Evolutionary conservation across 257 asterid species (phyloP), one percentile per base, ranked within the genome.

Genomic region (Solanum bulbocastanum): DNA sequence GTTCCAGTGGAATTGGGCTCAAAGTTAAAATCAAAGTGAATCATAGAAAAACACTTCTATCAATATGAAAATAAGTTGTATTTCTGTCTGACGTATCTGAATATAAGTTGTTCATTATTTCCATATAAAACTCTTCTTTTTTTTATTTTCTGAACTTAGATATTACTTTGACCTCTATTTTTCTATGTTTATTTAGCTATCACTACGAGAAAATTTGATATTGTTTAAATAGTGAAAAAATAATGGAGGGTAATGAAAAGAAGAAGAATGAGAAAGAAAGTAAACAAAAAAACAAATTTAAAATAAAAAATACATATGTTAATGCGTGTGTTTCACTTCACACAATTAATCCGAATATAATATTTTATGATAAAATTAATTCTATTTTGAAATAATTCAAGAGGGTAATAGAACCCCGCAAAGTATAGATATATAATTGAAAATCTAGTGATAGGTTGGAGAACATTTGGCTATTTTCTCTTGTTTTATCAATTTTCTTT

Each of bases 331-430:
- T 49, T 5, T 49, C 60, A 49, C 8, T 49, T 49, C 60, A 49
- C 22, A 49, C 23, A 49, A 49, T 49, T 0, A 49, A 15, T 49
- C 9, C 0, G 8, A 5, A 49, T 49, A 49, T 49, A 49, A 16
- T 5, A 15, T 3, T 56, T 56, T 56, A 20, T 1, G 12, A 3
- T 56, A 0, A 56, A 56, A 56, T 20, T 20, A 56, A 56, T 56
- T 7, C 0, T 56, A 20, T 56, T 56, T 56, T 22, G 2, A 56
- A 56, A 56, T 56, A 56, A 3, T 56, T 8, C 2, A 56, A 0
- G 25, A 56, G 11, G 0, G 1, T 56, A 20, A 56, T 56, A 1
- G 25, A 1, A 3, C 1, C n/a, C 1, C 11, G 0, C 0, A 56
- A 20, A 56, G n/a, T 56, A 56, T 56, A 7, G 12, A 0, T 56